Percentiles rank a stretch among this genome's conserved stretches.
Evolutionary conservation across 2,329 filamentous ascomycete genomes (phyloP).

Genomic region (Aspergillus intermedius): DNA sequence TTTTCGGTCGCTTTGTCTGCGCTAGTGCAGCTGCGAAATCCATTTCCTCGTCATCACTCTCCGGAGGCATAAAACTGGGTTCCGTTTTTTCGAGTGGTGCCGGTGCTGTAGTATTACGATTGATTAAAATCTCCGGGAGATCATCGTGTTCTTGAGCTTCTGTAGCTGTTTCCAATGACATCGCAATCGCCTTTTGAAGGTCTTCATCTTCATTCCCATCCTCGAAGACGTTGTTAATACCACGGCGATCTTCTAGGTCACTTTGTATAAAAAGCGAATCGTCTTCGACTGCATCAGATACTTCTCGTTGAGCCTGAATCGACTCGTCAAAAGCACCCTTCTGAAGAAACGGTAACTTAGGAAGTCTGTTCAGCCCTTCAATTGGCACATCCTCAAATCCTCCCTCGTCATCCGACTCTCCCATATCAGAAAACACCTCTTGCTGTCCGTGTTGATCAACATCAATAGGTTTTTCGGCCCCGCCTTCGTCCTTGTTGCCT

Average conservation of each 20-base stretch:
- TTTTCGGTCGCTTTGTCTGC: constrained; percentile 60
- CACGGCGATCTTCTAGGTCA: constrained; percentile 15
- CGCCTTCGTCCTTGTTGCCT: constrained; percentile 70
- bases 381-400: constrained; percentile 91
- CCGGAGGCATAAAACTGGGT: constrained; percentile 26
- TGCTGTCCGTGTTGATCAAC: constrained; percentile 60
- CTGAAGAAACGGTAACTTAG: constrained; percentile 49
- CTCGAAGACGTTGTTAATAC: constrained; percentile 54
- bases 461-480: constrained; percentile 83
- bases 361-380: constrained; percentile 77
- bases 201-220: constrained; percentile 60
- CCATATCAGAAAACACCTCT: constrained; percentile 46
- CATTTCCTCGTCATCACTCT: constrained; percentile 68
- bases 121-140: constrained; percentile 28
- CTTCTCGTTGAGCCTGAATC: constrained; percentile 24
- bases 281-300: constrained; percentile 38
- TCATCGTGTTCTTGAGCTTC: constrained; percentile 35
- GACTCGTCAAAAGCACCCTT: constrained; percentile 32
- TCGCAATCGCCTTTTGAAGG: constrained; percentile 70
- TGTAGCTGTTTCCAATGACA: constrained; percentile 59
- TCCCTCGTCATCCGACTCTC: constrained; percentile 62
- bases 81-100: constrained; percentile 19
- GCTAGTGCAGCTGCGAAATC: constrained; percentile 72
- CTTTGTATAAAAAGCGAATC: constrained; percentile 53
- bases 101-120: constrained; percentile 44